phyloP scores from a whole-genome alignment of 345 rosid species.

The Eucalyptus coolabah region DNA sequence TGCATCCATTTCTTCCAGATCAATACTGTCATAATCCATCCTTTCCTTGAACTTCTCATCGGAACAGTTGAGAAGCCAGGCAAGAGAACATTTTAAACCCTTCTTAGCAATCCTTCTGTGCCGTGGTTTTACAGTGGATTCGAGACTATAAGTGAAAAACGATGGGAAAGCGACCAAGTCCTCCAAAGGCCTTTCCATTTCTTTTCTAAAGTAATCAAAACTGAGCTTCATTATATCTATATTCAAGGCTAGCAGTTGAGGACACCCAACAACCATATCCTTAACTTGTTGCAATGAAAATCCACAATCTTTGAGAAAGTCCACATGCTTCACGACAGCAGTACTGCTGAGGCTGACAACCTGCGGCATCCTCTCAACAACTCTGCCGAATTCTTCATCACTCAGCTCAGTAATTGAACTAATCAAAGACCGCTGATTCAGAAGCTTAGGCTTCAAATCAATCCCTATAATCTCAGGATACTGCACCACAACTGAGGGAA shows the following conservation, averaged over 20 bases:
- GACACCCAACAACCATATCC: conserved; percentile 72
- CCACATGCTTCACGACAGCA: conserved; percentile 56
- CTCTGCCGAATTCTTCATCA: conserved; percentile 48
- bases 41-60: conserved; percentile 75
- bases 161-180: conserved; percentile 81
- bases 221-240: conserved; percentile 60
- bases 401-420: conserved; percentile 29
- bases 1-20: conserved; percentile 64
- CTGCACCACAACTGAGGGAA: conserved; percentile 78
- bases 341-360: conserved; percentile 48
- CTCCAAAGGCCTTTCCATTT: conserved; percentile 72
- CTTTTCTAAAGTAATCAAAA: conserved; percentile 51
- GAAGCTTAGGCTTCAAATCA: conserved; percentile 56
- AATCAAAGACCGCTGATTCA: conserved; percentile 42
- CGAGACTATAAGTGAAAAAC: conserved; percentile 74
- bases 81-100: conserved; percentile 69
- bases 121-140: conserved; percentile 78
- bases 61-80: conserved; percentile 89
- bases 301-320: conserved; percentile 56
- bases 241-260: conserved; percentile 81
- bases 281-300: conserved; percentile 47
- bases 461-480: conserved; percentile 82
- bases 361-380: conserved; percentile 90
- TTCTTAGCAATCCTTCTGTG: conserved; percentile 50
- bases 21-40: conserved; percentile 81